Conservation (phyloP, 2,329 filamentous ascomycete species). For the Emericellopsis cladophorae region DNA sequence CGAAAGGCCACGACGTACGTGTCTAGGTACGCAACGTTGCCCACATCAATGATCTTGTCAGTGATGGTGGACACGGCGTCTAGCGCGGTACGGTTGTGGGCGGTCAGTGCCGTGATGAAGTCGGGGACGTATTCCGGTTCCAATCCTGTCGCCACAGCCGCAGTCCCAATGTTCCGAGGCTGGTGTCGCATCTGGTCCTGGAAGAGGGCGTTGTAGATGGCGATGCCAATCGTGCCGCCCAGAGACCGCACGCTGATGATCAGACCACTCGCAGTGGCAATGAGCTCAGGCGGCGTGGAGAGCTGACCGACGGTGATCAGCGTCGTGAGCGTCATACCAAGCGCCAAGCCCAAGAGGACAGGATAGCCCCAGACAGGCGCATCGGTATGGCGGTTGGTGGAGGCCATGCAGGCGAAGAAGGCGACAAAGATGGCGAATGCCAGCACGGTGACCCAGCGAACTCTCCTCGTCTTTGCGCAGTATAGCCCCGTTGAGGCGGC, state of each 20-base stretch:
- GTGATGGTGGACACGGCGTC: conserved; percentile 14
- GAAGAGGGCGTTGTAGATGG: conserved; percentile 20
- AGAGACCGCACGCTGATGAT: conserved; percentile 21
- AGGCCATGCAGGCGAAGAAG: conserved; percentile 21
- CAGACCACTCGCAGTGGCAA: conserved; percentile 20
- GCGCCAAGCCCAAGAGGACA: conserved; percentile 17
- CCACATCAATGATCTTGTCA: conserved; percentile 13
- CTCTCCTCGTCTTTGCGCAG: conserved; percentile 11
- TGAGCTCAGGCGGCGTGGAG: conserved; percentile 20
- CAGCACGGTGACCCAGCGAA: conserved; percentile 8
- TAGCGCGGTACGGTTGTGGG: conserved; percentile 12
- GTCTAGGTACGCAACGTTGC: conserved; percentile 9
- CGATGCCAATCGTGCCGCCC: conserved; percentile 21
- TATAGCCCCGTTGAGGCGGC: conserved; percentile 15
- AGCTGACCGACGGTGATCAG: conserved; percentile 22
- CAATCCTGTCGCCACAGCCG: conserved; percentile 16
- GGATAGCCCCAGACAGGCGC: conserved; percentile 21
- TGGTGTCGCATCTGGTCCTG: conserved; percentile 12
- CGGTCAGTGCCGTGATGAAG: conserved; percentile 13
- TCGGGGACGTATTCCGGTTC: conserved; percentile 7
- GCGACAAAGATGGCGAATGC: conserved; percentile 11
- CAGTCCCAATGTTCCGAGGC: conserved; percentile 16
- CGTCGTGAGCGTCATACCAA: conserved; percentile 18
- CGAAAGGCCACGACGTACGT: conserved; percentile 16
- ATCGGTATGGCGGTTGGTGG: conserved; percentile 9